Evolutionary conservation across 2,329 filamentous ascomycete species (phyloP).

Genomic region (Aspergillus sp.): DNA sequence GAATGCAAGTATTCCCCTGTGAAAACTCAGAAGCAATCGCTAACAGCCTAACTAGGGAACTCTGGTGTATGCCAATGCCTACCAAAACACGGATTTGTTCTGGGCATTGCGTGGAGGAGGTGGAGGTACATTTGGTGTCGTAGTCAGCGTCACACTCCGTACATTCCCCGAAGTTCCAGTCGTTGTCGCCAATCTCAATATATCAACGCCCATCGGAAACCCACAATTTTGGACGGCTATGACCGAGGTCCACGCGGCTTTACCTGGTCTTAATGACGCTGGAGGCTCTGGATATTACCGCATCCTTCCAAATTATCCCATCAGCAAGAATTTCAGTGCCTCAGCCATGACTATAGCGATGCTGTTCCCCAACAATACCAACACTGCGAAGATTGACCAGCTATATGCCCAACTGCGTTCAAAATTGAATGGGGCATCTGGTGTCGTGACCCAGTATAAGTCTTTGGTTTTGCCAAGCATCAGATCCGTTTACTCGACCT

Average conservation of each 20-base stretch:
- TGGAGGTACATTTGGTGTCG: conserved; percentile 45
- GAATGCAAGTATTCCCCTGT: conserved; percentile 11
- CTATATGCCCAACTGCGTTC: conserved; percentile 14
- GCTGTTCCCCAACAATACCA: conserved; percentile 20
- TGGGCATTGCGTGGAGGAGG: conserved; percentile 52
- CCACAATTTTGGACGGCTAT: conserved; percentile 18
- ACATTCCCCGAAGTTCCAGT: conserved; percentile 36
- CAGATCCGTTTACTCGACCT: conserved; percentile 8
- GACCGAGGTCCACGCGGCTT: conserved; percentile 30
- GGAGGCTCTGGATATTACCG: conserved; percentile 35
- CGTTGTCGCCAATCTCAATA: conserved; percentile 19
- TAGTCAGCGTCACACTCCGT: conserved; percentile 39
- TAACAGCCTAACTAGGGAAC: conserved; percentile 7
- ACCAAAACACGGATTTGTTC: conserved; percentile 37
- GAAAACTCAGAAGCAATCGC: conserved; percentile 19
- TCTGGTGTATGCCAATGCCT: conserved; percentile 9
- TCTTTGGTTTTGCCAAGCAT: conserved; percentile 16
- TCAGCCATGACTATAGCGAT: conserved; percentile 8
- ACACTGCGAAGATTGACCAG: conserved; percentile 11
- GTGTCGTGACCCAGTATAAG: conserved; percentile 10
- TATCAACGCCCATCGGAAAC: conserved; percentile 9
- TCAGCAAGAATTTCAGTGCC: conserved; percentile 21
- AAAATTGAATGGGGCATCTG: conserved; percentile 11
- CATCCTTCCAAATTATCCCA: conserved; percentile 25
- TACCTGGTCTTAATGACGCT: conserved; percentile 44